Percentiles rank a stretch among this genome's conserved stretches.
These are phyloP conservation scores for Xanthoconium purpureum DNA, from an alignment of 768 basidiomycete genomes.

Conservation along the genomic window DNA sequence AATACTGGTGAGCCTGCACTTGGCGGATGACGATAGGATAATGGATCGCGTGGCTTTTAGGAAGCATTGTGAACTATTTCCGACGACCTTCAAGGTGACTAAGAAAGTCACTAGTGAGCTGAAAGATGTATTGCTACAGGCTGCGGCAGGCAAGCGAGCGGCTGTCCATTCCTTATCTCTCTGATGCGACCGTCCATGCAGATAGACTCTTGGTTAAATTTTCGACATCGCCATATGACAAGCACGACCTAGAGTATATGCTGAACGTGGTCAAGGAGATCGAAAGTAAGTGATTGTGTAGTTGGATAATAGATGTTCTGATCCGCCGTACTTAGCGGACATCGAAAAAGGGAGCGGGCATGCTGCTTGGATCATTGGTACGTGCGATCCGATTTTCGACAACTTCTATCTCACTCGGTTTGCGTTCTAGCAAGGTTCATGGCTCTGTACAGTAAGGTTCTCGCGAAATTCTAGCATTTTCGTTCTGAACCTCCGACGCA, in stretches of 20 bases:
- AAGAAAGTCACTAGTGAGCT: constrained; percentile 16
- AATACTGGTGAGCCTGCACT: constrained; percentile 29
- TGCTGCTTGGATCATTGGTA: constrained; percentile 29
- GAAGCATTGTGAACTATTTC: constrained; percentile 33
- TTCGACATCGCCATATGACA: constrained; percentile 30
- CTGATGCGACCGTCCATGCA: constrained; percentile 1
- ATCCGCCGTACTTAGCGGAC: constrained; percentile 7
- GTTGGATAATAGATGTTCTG: not conserved
- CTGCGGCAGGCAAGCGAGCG: constrained; percentile 26
- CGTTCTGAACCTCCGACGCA: not conserved
- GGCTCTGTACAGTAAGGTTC: constrained; percentile 27
- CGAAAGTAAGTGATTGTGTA: constrained; percentile 10
- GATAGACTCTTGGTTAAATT: constrained; percentile 32
- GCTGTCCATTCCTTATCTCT: not conserved
- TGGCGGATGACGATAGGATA: not conserved
- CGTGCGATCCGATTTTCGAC: not conserved
- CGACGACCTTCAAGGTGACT: constrained; percentile 22
- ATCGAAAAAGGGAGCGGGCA: constrained; percentile 6
- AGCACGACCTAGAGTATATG: constrained; percentile 24
- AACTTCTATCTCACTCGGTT: constrained; percentile 1
- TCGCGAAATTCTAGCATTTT: not conserved
- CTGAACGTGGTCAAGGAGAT: constrained; percentile 29
- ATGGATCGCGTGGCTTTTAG: constrained; percentile 3
- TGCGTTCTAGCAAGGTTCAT: constrained; percentile 26
- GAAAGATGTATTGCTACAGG: constrained; percentile 25